Base-by-base conservation (phyloP, 1,139 yeast genomes). In the Candida tropicalis region DNA sequence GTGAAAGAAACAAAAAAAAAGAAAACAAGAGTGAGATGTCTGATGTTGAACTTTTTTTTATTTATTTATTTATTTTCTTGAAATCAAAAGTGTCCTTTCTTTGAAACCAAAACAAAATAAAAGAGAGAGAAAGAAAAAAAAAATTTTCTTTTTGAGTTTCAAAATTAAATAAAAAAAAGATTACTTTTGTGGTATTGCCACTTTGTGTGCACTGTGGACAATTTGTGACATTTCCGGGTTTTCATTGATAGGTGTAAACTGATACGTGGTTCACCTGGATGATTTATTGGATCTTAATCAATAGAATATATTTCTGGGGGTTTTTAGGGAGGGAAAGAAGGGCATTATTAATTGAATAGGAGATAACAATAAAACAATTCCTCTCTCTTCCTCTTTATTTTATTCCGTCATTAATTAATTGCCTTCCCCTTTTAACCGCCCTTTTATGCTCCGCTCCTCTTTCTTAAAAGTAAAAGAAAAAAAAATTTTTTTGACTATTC, bases 141-240 rank as follows among this genome's bases (percentile, higher is more conserved):
- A 17, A 16, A 16, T 10, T 31, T 17, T 31, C 22, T 12, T 17
- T 31, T 31, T 31, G 34, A 31, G 34, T 17, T 31, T 31, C 34
- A 31, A 31, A 31, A 17, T 4, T 4, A 15, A n/a, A n/a, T n/a
- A n/a, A n/a, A n/a, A n/a, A n/a, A n/a, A n/a, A 15, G 9, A 20
- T 20, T 9, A 20, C 23, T 12, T 27, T 17, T 17, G 20, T 29
- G 9, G 16, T 10, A 13, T 28, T 15, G 13, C 16, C 2, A 11
- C 8, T 28, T 31, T 31, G 34, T 31, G 34, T 31, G 23, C 23
- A 17, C 6, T 17, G 23, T 31, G 34, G 34, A 16, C 10, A 31
- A 17, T 31, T 17, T 31, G 24, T 31, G 23, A 17, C 34, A 17
- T 31, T 16, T 17, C 22, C 23, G 22, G 23, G 23, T 17, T 17